phyloP scores from a whole-genome alignment of 2,329 filamentous ascomycete genomes.

The Fusarium paranaense region DNA sequence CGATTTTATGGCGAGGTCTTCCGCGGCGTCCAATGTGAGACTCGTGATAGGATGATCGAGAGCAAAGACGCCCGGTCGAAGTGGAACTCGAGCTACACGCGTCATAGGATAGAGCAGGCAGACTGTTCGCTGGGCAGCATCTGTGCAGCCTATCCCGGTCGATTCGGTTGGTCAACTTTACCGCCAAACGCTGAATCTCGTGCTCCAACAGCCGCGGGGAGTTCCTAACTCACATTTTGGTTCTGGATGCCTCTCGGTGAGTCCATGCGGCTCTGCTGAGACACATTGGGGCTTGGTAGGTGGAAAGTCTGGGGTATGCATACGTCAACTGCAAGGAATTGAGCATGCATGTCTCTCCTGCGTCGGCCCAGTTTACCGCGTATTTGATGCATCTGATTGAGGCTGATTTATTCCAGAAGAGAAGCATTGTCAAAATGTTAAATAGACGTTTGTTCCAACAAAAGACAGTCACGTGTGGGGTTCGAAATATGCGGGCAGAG shows the following conservation, averaged over 20 bases:
- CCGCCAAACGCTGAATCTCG: background rate
- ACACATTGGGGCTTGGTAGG: background rate
- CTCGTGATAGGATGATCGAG: background rate
- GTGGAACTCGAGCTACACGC: no score
- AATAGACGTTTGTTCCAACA: background rate
- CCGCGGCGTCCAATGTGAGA: background rate
- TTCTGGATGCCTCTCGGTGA: background rate
- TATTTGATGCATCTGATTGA: background rate
- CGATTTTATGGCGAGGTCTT: background rate
- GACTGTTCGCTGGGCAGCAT: background rate
- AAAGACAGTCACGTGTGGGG: background rate
- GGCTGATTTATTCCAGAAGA: rapidly evolving
- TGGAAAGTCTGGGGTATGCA: background rate
- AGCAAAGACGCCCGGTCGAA: background rate
- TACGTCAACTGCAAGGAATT: background rate
- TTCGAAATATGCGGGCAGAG: background rate
- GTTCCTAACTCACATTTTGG: background rate
- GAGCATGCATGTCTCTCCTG: background rate
- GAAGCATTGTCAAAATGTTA: background rate
- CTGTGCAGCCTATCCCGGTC: background rate
- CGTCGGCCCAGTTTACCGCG: background rate
- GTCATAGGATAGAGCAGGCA: background rate
- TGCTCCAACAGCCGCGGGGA: background rate
- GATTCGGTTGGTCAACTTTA: background rate
- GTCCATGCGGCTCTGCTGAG: background rate